These are phyloP conservation scores for Phytophthora sp. DNA, from an alignment of 352 stramenopile genomes.

Conservation along the genomic window DNA sequence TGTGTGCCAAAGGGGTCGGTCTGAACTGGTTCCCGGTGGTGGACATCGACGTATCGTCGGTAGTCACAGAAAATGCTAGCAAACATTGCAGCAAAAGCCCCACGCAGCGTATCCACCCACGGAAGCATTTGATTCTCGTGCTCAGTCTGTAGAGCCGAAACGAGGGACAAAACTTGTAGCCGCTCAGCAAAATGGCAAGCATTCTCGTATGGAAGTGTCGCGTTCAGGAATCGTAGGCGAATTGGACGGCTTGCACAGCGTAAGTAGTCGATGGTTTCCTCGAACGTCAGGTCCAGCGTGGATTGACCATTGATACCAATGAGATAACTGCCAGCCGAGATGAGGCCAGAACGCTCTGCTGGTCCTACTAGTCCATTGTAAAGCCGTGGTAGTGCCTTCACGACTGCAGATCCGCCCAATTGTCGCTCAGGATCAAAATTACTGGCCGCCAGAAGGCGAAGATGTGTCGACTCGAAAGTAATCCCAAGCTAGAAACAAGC, in stretches of 20 bases:
- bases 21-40: constrained; percentile 25
- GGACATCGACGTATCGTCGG: constrained; percentile 52
- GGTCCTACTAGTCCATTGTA: constrained; percentile 63
- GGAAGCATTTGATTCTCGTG: constrained; percentile 46
- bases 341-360: constrained; percentile 59
- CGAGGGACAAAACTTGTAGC: constrained; percentile 56
- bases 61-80: constrained; percentile 69
- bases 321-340: constrained; percentile 65
- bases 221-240: constrained; percentile 68
- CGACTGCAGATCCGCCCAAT: constrained; percentile 59
- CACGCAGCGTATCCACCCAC: constrained; percentile 71
- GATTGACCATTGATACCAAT: constrained; percentile 76
- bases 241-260: constrained; percentile 54
- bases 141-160: constrained; percentile 55
- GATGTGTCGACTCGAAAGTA: constrained; percentile 77
- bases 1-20: constrained; percentile 9
- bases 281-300: constrained; percentile 65
- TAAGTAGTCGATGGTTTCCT: constrained; percentile 68
- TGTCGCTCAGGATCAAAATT: constrained; percentile 51
- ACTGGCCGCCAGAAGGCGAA: constrained; percentile 64
- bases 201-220: constrained; percentile 53
- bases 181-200: constrained; percentile 67
- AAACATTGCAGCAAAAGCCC: constrained; percentile 70
- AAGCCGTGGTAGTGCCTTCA: constrained; percentile 72
- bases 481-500: constrained; percentile 61